Evolutionary conservation across 108 stramenopile genomes (phyloP).

Genomic region (Seminavis robusta): DNA sequence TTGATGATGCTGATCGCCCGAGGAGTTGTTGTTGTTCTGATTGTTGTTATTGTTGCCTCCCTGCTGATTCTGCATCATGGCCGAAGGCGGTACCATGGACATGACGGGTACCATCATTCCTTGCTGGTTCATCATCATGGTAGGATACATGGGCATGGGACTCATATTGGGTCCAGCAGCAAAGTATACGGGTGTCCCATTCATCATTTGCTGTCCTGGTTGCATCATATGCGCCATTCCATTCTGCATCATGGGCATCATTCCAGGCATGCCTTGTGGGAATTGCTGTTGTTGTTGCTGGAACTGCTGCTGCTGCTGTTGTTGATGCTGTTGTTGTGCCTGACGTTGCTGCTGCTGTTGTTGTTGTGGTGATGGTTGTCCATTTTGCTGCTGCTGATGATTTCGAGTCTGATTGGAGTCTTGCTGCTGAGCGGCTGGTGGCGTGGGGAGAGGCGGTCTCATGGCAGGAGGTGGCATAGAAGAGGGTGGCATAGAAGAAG

Average conservation of each 20-base stretch:
- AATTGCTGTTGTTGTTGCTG: background rate
- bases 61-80: slow-evolving; percentile 2
- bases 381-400: background rate
- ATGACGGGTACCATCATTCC: slow-evolving; percentile 20
- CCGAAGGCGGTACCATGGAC: background rate
- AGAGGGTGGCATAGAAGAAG: too few relatives aligned
- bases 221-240: too few relatives aligned
- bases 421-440: background rate
- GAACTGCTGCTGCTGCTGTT: background rate
- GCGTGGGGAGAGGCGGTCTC: background rate
- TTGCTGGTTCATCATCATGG: slow-evolving; percentile 26
- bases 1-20: too few relatives aligned
- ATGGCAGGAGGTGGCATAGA: too few relatives aligned
- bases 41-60: slow-evolving; percentile 3
- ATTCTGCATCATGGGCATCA: background rate
- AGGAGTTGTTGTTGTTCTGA: background rate
- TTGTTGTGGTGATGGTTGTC: background rate
- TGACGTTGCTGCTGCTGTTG: background rate
- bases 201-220: too few relatives aligned
- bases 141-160: slow-evolving; percentile 11
- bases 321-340: slow-evolving; percentile 5
- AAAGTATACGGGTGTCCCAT: too few relatives aligned
- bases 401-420: background rate
- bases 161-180: slow-evolving; percentile 10
- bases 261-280: background rate